These are phyloP conservation scores for Pestalotiopsis sp. DNA, from an alignment of 2,329 filamentous ascomycete species.

Conservation along the genomic window DNA sequence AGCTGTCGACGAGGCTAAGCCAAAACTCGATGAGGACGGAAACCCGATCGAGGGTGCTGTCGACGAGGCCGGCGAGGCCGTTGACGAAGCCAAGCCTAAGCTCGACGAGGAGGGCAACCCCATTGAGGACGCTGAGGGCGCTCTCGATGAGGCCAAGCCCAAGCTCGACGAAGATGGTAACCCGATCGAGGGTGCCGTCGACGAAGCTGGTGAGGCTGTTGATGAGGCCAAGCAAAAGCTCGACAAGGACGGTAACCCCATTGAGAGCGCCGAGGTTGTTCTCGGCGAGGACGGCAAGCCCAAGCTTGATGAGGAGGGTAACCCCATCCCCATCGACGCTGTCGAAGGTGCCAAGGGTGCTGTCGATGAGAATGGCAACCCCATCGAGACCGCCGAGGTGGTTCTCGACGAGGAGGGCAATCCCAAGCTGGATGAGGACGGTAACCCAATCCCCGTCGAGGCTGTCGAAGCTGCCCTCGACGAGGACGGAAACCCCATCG, in stretches of 20 bases:
- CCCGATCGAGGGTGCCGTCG: neutral
- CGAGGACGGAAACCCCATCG: neutral
- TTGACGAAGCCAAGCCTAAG: slow-evolving; percentile 26
- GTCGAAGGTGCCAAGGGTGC: no score
- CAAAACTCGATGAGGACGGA: slow-evolving; percentile 8
- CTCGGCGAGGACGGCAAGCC: neutral
- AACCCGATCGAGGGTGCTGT: neutral
- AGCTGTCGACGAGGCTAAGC: slow-evolving; percentile 23
- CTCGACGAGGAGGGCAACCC: neutral
- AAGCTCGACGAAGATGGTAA: neutral
- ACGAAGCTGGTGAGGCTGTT: neutral
- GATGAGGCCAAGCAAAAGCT: slow-evolving; percentile 1
- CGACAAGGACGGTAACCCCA: slow-evolving; percentile 11
- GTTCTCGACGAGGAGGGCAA: neutral
- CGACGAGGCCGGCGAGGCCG: neutral
- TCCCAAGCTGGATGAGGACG: neutral
- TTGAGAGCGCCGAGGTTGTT: neutral
- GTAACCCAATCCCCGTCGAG: no score
- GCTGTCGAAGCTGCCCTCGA: neutral
- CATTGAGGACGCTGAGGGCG: neutral
- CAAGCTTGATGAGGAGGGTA: no score
- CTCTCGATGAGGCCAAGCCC: neutral
- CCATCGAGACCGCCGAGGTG: neutral
- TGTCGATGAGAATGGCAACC: neutral
- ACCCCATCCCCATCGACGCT: no score